These are phyloP conservation scores for Starmera amethionina DNA, from an alignment of 805 yeast species.

Conservation along the genomic window DNA sequence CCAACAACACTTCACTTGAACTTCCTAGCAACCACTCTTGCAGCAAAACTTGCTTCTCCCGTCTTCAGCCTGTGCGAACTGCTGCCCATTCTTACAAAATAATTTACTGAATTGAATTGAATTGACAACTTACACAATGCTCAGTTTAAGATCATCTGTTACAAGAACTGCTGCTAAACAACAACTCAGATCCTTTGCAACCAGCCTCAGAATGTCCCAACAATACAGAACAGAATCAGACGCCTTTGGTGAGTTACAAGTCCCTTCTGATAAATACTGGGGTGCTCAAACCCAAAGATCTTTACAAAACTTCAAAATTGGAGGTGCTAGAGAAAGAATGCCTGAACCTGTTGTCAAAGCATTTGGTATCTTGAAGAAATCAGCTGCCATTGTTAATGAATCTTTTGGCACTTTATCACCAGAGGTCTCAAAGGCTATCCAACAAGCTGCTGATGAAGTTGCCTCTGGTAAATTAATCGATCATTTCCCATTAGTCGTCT, in stretches of 20 bases:
- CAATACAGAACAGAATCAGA: conserved; percentile 68
- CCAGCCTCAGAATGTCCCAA: too few relatives aligned
- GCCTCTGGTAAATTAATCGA: conserved; percentile 83
- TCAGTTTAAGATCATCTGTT: conserved; percentile 1
- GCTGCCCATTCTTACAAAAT: too few relatives aligned
- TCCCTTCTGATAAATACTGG: conserved; percentile 81
- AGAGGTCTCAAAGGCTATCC: conserved; percentile 72
- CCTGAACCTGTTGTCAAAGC: conserved; percentile 88
- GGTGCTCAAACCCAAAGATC: conserved; percentile 98
- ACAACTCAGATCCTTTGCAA: neutral
- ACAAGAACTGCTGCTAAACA: neutral
- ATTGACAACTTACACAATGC: neutral
- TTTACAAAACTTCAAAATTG: conserved; percentile 87
- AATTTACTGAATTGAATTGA: too few relatives aligned
- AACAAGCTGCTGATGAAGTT: conserved; percentile 93
- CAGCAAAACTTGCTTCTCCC: too few relatives aligned
- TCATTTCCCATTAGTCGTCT: conserved; percentile 96
- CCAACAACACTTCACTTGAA: conserved; percentile 2
- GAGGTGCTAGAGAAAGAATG: conserved; percentile 83
- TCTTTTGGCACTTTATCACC: conserved; percentile 78
- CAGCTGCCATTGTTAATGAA: conserved; percentile 87
- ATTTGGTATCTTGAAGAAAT: conserved; percentile 88
- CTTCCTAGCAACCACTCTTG: neutral
- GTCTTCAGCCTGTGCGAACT: too few relatives aligned
- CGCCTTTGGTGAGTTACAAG: conserved; percentile 96